Percentiles rank a stretch among this genome's conserved stretches.
These are phyloP conservation scores for Plantago elongata DNA, from an alignment of 257 asterid genomes.

Conservation along the genomic window DNA sequence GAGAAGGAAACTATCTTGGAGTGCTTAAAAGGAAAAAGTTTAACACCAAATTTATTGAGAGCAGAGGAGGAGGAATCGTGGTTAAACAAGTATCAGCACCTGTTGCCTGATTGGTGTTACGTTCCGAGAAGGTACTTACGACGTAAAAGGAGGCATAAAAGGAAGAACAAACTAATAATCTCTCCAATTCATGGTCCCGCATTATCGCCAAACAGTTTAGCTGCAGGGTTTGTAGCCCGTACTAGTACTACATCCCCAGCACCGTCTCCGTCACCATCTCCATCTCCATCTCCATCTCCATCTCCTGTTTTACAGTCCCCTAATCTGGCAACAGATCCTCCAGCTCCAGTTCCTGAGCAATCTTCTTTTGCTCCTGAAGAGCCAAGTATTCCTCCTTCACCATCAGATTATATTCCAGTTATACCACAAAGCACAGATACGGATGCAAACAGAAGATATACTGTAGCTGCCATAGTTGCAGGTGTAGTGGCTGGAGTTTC, in stretches of 20 bases:
- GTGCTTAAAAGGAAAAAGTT: neutral
- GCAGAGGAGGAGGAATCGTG: conserved; percentile 5
- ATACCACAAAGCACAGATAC: conserved; percentile 14
- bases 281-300: conserved; percentile 25
- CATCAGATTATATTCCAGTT: conserved; percentile 14
- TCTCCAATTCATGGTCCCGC: conserved; percentile 32
- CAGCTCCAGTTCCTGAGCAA: conserved; percentile 24
- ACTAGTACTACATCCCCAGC: neutral
- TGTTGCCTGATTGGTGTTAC: conserved; percentile 28
- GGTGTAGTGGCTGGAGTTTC: conserved; percentile 42
- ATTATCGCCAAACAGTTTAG: conserved; percentile 17
- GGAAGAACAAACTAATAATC: neutral
- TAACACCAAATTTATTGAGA: neutral
- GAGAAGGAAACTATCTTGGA: conserved; percentile 27
- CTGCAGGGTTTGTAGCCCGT: conserved; percentile 12
- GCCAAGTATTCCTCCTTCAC: neutral
- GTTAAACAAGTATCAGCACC: conserved; percentile 23
- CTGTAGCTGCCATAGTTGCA: conserved; percentile 35
- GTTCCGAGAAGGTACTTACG: conserved; percentile 69
- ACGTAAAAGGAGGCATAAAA: conserved; percentile 8
- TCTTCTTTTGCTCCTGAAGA: neutral
- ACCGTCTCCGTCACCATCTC: conserved; percentile 29
- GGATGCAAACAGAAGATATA: conserved; percentile 19
- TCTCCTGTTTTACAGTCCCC: conserved; percentile 16
- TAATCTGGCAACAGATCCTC: conserved; percentile 22